Evolutionary conservation across 2,329 filamentous ascomycete genomes (phyloP).

Genomic region (Fusarium verticillioides): DNA sequence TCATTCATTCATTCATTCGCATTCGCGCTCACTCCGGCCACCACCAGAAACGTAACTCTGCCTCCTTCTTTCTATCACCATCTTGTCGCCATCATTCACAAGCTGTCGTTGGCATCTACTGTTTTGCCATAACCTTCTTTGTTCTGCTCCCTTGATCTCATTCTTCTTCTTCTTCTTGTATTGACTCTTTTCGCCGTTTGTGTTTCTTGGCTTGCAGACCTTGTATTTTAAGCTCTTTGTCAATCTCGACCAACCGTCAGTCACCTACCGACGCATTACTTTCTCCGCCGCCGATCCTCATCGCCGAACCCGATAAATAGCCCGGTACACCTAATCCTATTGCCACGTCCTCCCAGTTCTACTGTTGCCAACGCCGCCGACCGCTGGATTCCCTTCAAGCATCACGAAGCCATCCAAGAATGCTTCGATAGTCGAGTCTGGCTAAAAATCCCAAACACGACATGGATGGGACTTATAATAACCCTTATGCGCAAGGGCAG

Average conservation of each 20-base stretch:
- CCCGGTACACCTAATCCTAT: slow-evolving; percentile 18
- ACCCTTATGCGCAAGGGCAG: slow-evolving; percentile 44
- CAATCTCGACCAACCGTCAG: slow-evolving; percentile 17
- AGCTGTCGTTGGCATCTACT: slow-evolving; percentile 7
- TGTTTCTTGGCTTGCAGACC: slow-evolving; percentile 11
- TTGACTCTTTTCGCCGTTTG: slow-evolving; percentile 8
- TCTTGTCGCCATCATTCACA: slow-evolving; percentile 20
- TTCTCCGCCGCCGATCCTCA: slow-evolving; percentile 22
- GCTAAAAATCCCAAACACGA: slow-evolving; percentile 24
- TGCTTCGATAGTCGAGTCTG: slow-evolving; percentile 37
- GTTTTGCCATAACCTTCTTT: slow-evolving; percentile 10
- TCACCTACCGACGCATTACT: slow-evolving; percentile 13
- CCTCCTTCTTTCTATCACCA: slow-evolving; percentile 36
- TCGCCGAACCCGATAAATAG: slow-evolving; percentile 30
- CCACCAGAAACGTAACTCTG: slow-evolving; percentile 3
- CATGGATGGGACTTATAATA: slow-evolving; percentile 48
- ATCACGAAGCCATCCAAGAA: slow-evolving; percentile 32
- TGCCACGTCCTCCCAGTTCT: slow-evolving; percentile 9
- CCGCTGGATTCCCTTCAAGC: neutral
- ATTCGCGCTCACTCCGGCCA: slow-evolving; percentile 30
- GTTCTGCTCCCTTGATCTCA: slow-evolving; percentile 23
- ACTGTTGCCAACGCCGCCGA: slow-evolving; percentile 13
- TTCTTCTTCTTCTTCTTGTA: slow-evolving; percentile 17
- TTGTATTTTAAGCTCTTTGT: slow-evolving; percentile 31
- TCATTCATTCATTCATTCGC: slow-evolving; percentile 22